Conservation (phyloP, 169 alveolate genomes). For the Plasmodium falciparum region DNA sequence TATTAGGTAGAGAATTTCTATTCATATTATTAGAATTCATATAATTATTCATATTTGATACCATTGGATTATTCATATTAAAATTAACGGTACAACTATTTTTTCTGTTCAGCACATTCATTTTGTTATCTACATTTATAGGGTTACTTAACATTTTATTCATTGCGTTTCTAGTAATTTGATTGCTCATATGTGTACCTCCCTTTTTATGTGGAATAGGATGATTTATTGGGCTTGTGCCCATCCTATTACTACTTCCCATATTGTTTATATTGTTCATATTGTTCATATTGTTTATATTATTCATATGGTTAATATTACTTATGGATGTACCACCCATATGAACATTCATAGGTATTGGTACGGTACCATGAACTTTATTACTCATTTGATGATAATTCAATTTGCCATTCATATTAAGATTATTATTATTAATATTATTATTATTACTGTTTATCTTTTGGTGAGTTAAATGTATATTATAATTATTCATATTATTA, state of each 20-base stretch:
- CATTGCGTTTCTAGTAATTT: too few relatives aligned
- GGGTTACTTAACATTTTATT: background rate
- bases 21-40: constrained; percentile 1
- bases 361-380: constrained; percentile 8
- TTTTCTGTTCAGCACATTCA: background rate
- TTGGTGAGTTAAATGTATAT: constrained; percentile 21
- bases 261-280: background rate
- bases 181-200: constrained; percentile 16
- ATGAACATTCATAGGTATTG: background rate
- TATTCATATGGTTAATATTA: background rate
- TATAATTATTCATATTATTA: constrained; percentile 27
- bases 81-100: constrained; percentile 1
- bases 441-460: constrained; percentile 14
- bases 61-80: constrained; percentile 9
- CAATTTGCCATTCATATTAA: background rate
- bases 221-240: constrained; percentile 3
- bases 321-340: background rate
- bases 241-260: background rate
- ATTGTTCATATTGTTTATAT: background rate
- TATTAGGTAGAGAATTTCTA: constrained; percentile 11
- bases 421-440: constrained; percentile 8
- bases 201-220: background rate
- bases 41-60: constrained; percentile 28
- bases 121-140: background rate
- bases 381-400: constrained; percentile 11